Base-by-base conservation (phyloP, 2,329 filamentous ascomycete species). In the Albifimbria verrucaria region DNA sequence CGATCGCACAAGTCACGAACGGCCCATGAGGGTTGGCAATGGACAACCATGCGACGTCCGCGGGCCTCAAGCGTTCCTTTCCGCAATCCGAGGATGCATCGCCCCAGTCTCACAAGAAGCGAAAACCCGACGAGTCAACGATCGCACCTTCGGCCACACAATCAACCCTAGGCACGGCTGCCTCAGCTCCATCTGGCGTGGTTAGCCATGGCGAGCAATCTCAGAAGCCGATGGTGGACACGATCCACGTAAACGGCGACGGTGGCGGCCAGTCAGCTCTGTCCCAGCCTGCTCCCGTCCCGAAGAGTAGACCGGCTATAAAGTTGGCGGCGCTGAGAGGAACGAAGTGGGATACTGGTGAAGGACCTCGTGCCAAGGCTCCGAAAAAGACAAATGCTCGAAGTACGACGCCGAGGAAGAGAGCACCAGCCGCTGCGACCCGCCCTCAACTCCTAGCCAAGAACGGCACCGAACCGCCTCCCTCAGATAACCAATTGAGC, bases 311-410 rank as follows among this genome's bases (percentile, higher is more conserved):
- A 7, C 68, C 71, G 4, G 69, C 71, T 7, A 70, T 73, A 50
- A 73, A 73, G 52, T 32, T 71, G 6, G 63, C 66, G 6, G 70
- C 68, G 7, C 60, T 73, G 5, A 67, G 58, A 52, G 71, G 71
- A 7, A 72, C 71, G 12, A 69, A 63, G 62, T 73, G 70, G 70
- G 71, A 73, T 50, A 67, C 60, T 4, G 67, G 65, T 26, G 62
- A 66, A 22, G 36, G 50, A 7, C 53, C 49, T 3, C 57, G 52
- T 15, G 52, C 59, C 23, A 54, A 51, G 3, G 52, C 60, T 9
- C 58, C 60, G 1, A 65, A 59, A 47, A 65, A 62, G 50, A 56
- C 62, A 7, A 39, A 58, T n/a, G 49, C 56, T 4, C 50, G 56
- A 11, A 63, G 44, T 23, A 9, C 46, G 25, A 48, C 46, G 23